These are phyloP conservation scores for Forsythia suspensa DNA, from an alignment of 257 asterid genomes.

Conservation along the genomic window DNA sequence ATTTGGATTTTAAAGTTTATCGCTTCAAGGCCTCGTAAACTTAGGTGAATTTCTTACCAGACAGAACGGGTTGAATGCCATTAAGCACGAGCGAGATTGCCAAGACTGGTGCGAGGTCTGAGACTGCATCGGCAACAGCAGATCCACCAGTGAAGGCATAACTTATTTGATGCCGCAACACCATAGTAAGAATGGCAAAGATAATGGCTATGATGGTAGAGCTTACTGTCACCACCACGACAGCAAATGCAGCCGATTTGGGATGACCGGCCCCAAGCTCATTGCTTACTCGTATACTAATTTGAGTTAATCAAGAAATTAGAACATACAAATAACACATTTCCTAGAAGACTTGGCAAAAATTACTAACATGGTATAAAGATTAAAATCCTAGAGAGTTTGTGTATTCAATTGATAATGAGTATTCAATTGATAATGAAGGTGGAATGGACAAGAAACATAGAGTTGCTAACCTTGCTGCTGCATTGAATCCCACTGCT, in stretches of 20 bases:
- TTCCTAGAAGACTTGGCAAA: not conserved
- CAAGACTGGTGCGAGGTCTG: conserved; percentile 37
- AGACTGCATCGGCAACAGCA: conserved; percentile 28
- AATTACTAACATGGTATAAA: too few species aligned
- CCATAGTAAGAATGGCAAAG: conserved; percentile 15
- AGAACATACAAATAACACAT: not conserved
- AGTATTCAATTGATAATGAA: too few species aligned
- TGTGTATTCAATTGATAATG: too few species aligned
- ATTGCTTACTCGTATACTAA: conserved; percentile 44
- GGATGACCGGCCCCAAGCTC: conserved; percentile 47
- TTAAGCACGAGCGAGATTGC: conserved; percentile 32
- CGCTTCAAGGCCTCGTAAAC: too few species aligned
- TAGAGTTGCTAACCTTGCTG: conserved; percentile 30
- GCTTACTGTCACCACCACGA: conserved; percentile 26
- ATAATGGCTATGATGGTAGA: conserved; percentile 23
- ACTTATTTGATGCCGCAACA: conserved; percentile 24
- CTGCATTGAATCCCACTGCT: conserved; percentile 45
- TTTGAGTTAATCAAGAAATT: not conserved
- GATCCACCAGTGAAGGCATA: conserved; percentile 35
- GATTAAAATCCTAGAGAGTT: too few species aligned
- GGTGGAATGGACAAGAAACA: too few species aligned
- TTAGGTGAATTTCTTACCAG: conserved; percentile 18
- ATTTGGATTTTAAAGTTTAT: too few species aligned
- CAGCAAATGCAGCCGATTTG: conserved; percentile 37
- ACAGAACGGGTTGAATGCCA: conserved; percentile 43